phyloP scores from a whole-genome alignment of 495 filamentous ascomycete genomes.

The Antarctomyces pellizariae region DNA sequence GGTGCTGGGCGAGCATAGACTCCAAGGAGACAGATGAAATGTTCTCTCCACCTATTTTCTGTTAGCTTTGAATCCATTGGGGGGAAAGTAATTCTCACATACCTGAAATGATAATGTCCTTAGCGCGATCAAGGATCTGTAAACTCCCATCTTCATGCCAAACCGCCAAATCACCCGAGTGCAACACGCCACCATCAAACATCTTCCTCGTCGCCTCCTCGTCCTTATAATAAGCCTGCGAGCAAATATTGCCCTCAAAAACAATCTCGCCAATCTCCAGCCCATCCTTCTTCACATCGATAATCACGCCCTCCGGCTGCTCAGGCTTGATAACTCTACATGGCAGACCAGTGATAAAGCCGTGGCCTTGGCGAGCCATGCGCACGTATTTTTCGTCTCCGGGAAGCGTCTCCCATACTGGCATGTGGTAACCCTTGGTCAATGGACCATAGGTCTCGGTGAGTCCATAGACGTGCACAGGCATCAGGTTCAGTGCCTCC shows the following conservation, averaged over 20 bases:
- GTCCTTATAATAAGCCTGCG: slow-evolving; percentile 82
- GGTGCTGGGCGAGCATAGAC: slow-evolving; percentile 74
- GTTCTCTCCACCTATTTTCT: slow-evolving; percentile 62
- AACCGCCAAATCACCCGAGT: slow-evolving; percentile 81
- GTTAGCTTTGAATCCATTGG: slow-evolving; percentile 2
- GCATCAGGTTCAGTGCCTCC: slow-evolving; percentile 62
- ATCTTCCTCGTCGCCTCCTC: slow-evolving; percentile 65
- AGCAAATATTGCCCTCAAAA: slow-evolving; percentile 79
- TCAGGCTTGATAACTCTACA: slow-evolving; percentile 66
- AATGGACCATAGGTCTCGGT: slow-evolving; percentile 95
- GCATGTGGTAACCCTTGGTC: slow-evolving; percentile 75
- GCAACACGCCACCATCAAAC: slow-evolving; percentile 67
- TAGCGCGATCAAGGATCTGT: slow-evolving; percentile 81
- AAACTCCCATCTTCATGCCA: slow-evolving; percentile 74
- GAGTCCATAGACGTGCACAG: slow-evolving; percentile 87
- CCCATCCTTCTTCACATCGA: slow-evolving; percentile 61
- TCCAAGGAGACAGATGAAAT: slow-evolving; percentile 88
- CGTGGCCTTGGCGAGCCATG: slow-evolving; percentile 84
- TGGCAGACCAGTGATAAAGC: slow-evolving; percentile 66
- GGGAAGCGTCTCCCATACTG: slow-evolving; percentile 52
- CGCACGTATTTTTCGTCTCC: slow-evolving; percentile 48
- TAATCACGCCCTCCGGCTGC: slow-evolving; percentile 35
- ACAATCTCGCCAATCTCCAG: slow-evolving; percentile 87
- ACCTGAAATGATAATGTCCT: slow-evolving; percentile 98
- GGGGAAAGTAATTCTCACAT: slow-evolving; percentile 10